Evolutionary conservation across 169 alveolate genomes (phyloP), one percentile per base, ranked within the genome.

Genomic region (Cytauxzoon felis): DNA sequence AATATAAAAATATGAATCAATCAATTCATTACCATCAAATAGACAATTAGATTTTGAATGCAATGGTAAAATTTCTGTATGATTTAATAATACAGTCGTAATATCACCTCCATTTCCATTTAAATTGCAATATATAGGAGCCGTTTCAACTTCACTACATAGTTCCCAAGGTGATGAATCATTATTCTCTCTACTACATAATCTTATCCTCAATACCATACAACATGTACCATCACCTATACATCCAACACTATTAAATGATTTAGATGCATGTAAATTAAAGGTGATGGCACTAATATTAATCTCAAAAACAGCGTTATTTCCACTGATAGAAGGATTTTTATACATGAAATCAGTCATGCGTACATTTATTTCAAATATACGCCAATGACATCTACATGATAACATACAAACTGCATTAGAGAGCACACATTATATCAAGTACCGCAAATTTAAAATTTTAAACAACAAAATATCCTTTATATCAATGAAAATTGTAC

Each of bases 121-220:
- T 40, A 33, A 59, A 11, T 27, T 5, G 5, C 63, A 26, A 9
- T 59, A 42, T 1, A 69, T 40, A 7, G 81, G 81, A 18, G 21
- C 30, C 7, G 81, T 69, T 58, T 51, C 69, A 27, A 33, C 59
- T 1, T 18, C 48, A 9, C 67, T 48, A 43, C 81, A 69, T 26
- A 69, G 48, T 8, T 16, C 58, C 81, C 81, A 69, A 11, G 48
- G 34, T 8, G 23, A 58, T 0, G 13, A 24, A 9, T 1, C 5
- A 11, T 16, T 0, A 11, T 19, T 21, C 16, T 33, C 51, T 63
- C 47, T 54, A 65, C 27, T 40, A 21, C 4, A 33, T 3, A 69
- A 16, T 21, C 21, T 21, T 32, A 51, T 3, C 4, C 33, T 18
- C 8, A 51, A 29, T 32, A 51, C 61, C 18, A 51, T 26, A 8